These are phyloP conservation scores for Limnanthes douglasii DNA, from an alignment of 345 rosid genomes.

Conservation along the genomic window DNA sequence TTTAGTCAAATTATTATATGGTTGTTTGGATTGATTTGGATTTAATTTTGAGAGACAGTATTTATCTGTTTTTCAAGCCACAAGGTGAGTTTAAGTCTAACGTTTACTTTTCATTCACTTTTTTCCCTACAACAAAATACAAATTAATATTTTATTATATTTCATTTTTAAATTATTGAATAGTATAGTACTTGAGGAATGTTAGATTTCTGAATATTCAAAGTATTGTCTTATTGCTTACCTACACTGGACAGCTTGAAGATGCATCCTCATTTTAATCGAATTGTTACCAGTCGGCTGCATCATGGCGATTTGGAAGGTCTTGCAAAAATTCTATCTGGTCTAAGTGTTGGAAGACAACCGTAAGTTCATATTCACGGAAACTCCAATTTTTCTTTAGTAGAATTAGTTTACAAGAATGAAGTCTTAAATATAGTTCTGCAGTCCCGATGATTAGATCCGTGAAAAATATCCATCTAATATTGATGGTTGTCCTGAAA, in stretches of 20 bases:
- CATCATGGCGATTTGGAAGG: constrained; percentile 32
- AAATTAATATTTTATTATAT: neutral
- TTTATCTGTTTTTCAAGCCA: no score
- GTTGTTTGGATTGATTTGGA: no score
- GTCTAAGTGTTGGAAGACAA: constrained; percentile 71
- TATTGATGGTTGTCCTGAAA: no score
- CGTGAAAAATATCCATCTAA: no score
- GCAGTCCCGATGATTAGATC: no score
- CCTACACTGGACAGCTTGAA: constrained; percentile 46
- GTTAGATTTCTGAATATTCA: no score
- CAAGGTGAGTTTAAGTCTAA: no score
- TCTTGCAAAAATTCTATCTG: constrained; percentile 64
- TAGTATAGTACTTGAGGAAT: no score
- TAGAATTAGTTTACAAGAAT: neutral
- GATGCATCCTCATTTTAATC: constrained; percentile 49
- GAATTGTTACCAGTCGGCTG: constrained; percentile 38
- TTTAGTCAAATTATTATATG: no score
- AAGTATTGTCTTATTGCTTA: neutral
- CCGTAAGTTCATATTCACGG: constrained; percentile 34
- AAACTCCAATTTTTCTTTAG: neutral
- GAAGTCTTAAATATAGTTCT: constrained; percentile 3
- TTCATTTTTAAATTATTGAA: constrained; percentile 3
- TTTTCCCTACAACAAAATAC: neutral
- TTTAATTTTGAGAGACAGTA: no score
- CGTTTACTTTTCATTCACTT: no score